Base-by-base conservation (phyloP, 1,284 basidiomycete species). In the Neonothopanus nambi region DNA sequence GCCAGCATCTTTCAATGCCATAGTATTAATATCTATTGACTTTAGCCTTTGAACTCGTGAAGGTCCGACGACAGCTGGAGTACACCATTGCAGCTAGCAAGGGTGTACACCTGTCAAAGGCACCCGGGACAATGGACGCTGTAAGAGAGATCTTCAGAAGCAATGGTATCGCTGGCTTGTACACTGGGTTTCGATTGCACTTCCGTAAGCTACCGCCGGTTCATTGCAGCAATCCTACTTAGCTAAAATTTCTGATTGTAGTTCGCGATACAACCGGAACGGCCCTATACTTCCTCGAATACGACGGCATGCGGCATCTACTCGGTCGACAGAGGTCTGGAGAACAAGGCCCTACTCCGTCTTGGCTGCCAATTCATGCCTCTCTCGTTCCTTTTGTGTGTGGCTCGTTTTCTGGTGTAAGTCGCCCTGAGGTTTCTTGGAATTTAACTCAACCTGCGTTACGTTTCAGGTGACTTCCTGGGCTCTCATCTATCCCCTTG, bases 21-120 rank as follows among this genome's bases (percentile, higher is more conserved):
- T 30, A 45, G 30, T 21, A 59, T 48, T 43, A 26, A 52, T 52
- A 38, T 43, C 57, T 40, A 55, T 55, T 48, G 56, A 53, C 52
- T 44, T 26, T 54, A 89, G 89, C 95, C 28, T 98, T 98, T 63
- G 95, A 98, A 69, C 85, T 98, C 39, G 93, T 98, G 63, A 98
- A 98, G 80, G 93, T 94, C 52, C 87, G 93, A 57, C 78, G 93
- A 60, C 95, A 99, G 65, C 77, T 99, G 47, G 96, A 98, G 71
- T 98, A 91, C 65, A 86, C 92, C 45, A 98, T 98, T 56, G 92
- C 93, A 20, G 82, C 84, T 20, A 86, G 76, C 67, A 89, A 88
- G 63, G 90, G 91, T 3, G 54, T 88, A 33, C 71, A 77, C 13
- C 65, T 92, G 47, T 71, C 70, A 5, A 90, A 86, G 64, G 83